Base-by-base conservation (phyloP, 352 stramenopile species). In the Phytophthora cryptogea region DNA sequence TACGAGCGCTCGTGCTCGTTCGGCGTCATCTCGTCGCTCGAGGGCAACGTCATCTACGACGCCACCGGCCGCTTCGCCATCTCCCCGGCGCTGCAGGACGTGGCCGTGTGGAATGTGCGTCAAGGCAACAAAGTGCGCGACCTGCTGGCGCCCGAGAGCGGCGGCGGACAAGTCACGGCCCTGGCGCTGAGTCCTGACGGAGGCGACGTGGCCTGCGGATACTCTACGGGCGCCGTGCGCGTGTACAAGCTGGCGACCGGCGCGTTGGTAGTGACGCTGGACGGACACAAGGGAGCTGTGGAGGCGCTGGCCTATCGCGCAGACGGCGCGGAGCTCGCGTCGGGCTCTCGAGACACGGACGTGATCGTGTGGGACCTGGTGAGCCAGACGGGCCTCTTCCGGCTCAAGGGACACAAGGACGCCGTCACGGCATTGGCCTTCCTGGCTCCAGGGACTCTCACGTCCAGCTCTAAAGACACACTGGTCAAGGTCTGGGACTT, bases 401-500 rank as follows among this genome's bases (percentile, higher is more conserved):
- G 94, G 1, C 83, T 98, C 30, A 90, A 90, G 42, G 95, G 94
- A 54, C 95, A 98, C 78, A 96, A 96, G 64, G 88, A 97, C 63
- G 85, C 89, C 13, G 86, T 98, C 33, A 98, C 94, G 16, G 90
- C 88, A 36, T 51, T 97, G n/a, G 52, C 53, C 16, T 98, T 98
- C 63, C 35, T 97, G n/a, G 63, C 67, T 4, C 54, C 74, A 16
- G 64, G 74, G 27, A 66, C 61, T 9, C 65, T 92, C 41, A 73
- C 90, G 30, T 97, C 92, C 7, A 74, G 82, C 40, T 97, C 90
- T 55, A 97, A 97, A 67, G 95, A 98, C 75, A 92, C 89, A 31
- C 79, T 98, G 35, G 67, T 98, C 41, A 98, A 98, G 75, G 80
- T 97, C 14, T 98, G 94, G 94, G 94, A 98, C 61, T 72, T 98